Percentiles rank a stretch among this genome's conserved stretches.
phyloP scores from a whole-genome alignment of 2,329 filamentous ascomycete species.

The Colletotrichum echinochloae region DNA sequence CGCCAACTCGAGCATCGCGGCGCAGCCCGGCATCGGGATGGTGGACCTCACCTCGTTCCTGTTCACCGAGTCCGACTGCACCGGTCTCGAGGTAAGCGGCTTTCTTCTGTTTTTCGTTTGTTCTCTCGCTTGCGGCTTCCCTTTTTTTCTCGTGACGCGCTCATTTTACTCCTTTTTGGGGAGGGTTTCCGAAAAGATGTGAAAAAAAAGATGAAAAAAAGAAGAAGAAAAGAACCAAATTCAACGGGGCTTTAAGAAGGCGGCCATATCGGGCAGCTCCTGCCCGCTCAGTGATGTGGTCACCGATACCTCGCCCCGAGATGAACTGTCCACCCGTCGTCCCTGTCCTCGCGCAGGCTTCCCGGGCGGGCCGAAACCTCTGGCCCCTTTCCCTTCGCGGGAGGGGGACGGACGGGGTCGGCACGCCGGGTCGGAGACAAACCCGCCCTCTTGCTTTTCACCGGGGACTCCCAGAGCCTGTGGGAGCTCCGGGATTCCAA shows the following conservation, averaged over 20 bases:
- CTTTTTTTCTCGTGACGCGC: constrained; percentile 34
- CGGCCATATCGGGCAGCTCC: constrained; percentile 60
- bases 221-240: not conserved
- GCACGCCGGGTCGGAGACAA: constrained; percentile 47
- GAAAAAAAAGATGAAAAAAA: not conserved
- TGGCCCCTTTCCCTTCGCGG: not conserved
- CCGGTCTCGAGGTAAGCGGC: constrained; percentile 52
- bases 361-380: constrained; percentile 31
- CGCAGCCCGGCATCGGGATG: constrained; percentile 76
- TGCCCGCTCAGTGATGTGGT: constrained; percentile 64
- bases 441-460: constrained; percentile 56
- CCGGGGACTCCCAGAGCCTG: constrained; percentile 60
- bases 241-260: constrained; percentile 69
- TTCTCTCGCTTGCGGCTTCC: constrained; percentile 28
- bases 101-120: constrained; percentile 20
- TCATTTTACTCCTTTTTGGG: constrained; percentile 1
- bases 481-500: constrained; percentile 61
- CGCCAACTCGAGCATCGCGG: constrained; percentile 79
- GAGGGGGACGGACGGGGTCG: constrained; percentile 55
- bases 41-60: constrained; percentile 86
- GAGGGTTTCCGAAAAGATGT: no score
- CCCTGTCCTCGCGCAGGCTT: constrained; percentile 32
- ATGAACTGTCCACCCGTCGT: constrained; percentile 55
- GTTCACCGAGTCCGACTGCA: constrained; percentile 75
- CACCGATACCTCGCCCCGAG: constrained; percentile 79